Evolutionary conservation across 176 grass and related monocot genomes (phyloP).

Genomic region (Puccinellia tenuiflora): DNA sequence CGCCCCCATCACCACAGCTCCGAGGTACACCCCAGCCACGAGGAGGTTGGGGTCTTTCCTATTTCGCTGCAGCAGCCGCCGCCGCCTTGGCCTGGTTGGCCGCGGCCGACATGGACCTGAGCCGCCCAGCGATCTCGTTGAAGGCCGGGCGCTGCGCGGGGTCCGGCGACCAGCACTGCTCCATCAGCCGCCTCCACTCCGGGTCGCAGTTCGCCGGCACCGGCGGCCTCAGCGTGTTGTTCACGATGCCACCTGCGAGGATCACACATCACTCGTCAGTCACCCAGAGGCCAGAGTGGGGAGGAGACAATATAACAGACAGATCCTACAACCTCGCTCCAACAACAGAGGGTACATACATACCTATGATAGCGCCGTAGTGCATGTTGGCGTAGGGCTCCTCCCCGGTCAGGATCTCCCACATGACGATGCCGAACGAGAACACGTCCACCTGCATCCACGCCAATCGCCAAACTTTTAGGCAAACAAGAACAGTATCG

Average conservation of each 20-base stretch:
- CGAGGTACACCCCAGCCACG: neutral
- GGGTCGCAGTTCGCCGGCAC: slow-evolving; percentile 53
- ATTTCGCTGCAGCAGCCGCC: neutral
- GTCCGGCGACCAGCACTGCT: slow-evolving; percentile 72
- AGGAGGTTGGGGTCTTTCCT: neutral
- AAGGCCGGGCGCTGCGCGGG: slow-evolving; percentile 67
- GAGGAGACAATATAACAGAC: too few species aligned
- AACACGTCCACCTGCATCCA: slow-evolving; percentile 62
- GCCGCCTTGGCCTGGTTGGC: slow-evolving; percentile 41
- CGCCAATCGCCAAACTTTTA: slow-evolving; percentile 10
- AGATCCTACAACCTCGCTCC: neutral
- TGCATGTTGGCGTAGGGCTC: slow-evolving; percentile 58
- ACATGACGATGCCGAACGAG: slow-evolving; percentile 76
- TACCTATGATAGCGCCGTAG: slow-evolving; percentile 68
- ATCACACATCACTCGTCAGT: neutral
- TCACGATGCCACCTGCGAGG: slow-evolving; percentile 58
- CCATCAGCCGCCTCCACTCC: slow-evolving; percentile 62
- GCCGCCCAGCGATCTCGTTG: slow-evolving; percentile 64
- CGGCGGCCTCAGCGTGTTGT: slow-evolving; percentile 56
- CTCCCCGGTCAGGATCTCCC: slow-evolving; percentile 73
- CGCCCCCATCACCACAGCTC: too few species aligned
- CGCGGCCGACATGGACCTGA: slow-evolving; percentile 67
- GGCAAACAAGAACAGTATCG: neutral
- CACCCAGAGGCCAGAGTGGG: too few species aligned
- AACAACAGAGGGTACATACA: neutral